Conservation (phyloP, 192 early-diverging fungal genomes). For the Coemansia sp. region DNA sequence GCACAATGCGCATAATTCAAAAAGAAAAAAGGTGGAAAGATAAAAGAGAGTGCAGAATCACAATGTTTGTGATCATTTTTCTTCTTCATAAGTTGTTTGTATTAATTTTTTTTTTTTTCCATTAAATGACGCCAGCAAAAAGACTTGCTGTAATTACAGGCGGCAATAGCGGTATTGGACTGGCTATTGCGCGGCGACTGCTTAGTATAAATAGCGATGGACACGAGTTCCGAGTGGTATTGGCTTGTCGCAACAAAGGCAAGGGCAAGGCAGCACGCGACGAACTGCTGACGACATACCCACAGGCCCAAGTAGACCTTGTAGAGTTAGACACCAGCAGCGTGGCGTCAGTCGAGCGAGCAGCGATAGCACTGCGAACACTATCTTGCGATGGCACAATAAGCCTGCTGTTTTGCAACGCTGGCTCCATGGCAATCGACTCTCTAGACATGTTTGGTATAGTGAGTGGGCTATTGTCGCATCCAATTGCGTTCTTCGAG, state of each 20-base stretch:
- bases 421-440: constrained; percentile 53
- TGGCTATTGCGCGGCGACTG: constrained; percentile 30
- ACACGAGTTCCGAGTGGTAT: constrained; percentile 29
- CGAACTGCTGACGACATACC: constrained; percentile 12
- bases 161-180: constrained; percentile 53
- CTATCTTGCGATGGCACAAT: constrained; percentile 14
- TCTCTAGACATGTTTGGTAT: constrained; percentile 19
- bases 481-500: constrained; percentile 44
- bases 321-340: constrained; percentile 54
- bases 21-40: background rate
- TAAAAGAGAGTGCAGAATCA: background rate
- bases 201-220: background rate
- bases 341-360: constrained; percentile 30
- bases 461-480: constrained; percentile 30
- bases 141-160: constrained; percentile 39
- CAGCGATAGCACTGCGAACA: constrained; percentile 11
- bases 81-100: background rate
- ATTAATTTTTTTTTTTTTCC: background rate
- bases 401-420: constrained; percentile 54
- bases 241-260: constrained; percentile 49
- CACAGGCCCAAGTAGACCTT: constrained; percentile 15
- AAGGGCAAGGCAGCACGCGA: constrained; percentile 25
- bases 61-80: background rate
- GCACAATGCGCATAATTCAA: background rate
- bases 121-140: background rate